phyloP scores from a whole-genome alignment of 2,329 filamentous ascomycete species.

The Grosmannia clavigera region DNA sequence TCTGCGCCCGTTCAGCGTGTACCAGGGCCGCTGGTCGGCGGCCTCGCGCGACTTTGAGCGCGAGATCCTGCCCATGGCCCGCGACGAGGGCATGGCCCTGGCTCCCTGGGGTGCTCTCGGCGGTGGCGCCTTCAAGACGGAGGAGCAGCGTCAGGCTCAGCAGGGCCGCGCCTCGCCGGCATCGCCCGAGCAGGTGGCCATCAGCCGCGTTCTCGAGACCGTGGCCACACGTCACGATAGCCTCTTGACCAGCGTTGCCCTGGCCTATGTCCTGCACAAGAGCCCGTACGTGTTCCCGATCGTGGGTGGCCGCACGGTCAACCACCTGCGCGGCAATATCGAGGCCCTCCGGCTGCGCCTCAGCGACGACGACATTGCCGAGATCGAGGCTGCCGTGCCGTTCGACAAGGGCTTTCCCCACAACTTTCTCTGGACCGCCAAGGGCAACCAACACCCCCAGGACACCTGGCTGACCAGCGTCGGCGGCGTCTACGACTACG shows the following conservation, averaged over 20 bases:
- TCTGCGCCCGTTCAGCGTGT: constrained; percentile 46
- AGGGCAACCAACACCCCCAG: constrained; percentile 20
- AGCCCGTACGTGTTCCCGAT: constrained; percentile 62
- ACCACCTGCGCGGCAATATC: constrained; percentile 59
- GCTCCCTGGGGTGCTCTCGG: constrained; percentile 42
- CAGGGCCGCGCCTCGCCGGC: constrained; percentile 26
- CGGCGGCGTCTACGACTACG: constrained; percentile 39
- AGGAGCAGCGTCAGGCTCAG: constrained; percentile 16
- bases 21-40: constrained; percentile 53
- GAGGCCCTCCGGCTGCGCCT: constrained; percentile 51
- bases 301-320: constrained; percentile 55
- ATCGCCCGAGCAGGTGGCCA: constrained; percentile 38
- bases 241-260: constrained; percentile 37
- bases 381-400: constrained; percentile 48
- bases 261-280: constrained; percentile 65
- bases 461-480: constrained; percentile 32
- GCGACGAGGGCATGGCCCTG: constrained; percentile 42
- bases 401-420: constrained; percentile 59
- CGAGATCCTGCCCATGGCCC: constrained; percentile 56
- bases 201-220: constrained; percentile 33
- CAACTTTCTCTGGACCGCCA: constrained; percentile 39
- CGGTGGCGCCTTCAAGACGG: constrained; percentile 23
- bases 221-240: constrained; percentile 34
- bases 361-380: constrained; percentile 47
- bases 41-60: constrained; percentile 54